Evolutionary conservation across 2,329 filamentous ascomycete species (phyloP), one percentile per base, ranked within the genome.

Genomic region (Aspergillus ruber): DNA sequence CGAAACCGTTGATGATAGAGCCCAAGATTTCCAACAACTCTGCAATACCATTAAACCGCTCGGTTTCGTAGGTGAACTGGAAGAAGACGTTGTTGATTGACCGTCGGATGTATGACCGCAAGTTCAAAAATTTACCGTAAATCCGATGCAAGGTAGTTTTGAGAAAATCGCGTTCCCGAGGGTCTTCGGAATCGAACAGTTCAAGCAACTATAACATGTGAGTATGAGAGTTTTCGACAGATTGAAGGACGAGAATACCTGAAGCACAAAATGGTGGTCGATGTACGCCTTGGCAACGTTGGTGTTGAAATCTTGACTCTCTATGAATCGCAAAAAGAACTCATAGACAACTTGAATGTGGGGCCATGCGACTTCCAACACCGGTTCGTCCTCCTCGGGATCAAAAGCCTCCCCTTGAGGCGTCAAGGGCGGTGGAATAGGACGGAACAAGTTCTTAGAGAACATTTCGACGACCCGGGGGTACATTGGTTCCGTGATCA

Each of bases 11-110:
- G 77, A 98, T 98, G 64, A 98, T 98, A 55, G 93, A 97, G 25
- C 93, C 93, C 44, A 98, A 76, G 57, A 98, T 98, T 68, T 98
- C 93, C 32, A 98, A 79, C 25, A 98, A 77, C 69, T 98, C 93
- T 3, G 93, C 93, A 62, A 98, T 96, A 46, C 93, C 93, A 61
- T 98, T 98, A 75, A 98, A 97, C 50, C 93, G 82, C 71, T 98
- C 93, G 3, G 93, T 98, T 72, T 98, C 93, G 68, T 98, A 98
- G 51, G 90, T 90, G 70, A 98, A 98, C 66, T 98, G 93, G 79
- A 98, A 98, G 75, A 98, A 98, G 60, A 98, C 93, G 64, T 98
- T 97, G 81, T 98, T 98, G 79, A 98, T 98, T 48, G 93, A 98
- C 61, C 93, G 84, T 64, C 93, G 82, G 64, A 98, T 98, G 70